Percentiles rank a stretch among this genome's conserved stretches.
Evolutionary conservation across 805 yeast genomes (phyloP).

Genomic region (Ogataea angusta): DNA sequence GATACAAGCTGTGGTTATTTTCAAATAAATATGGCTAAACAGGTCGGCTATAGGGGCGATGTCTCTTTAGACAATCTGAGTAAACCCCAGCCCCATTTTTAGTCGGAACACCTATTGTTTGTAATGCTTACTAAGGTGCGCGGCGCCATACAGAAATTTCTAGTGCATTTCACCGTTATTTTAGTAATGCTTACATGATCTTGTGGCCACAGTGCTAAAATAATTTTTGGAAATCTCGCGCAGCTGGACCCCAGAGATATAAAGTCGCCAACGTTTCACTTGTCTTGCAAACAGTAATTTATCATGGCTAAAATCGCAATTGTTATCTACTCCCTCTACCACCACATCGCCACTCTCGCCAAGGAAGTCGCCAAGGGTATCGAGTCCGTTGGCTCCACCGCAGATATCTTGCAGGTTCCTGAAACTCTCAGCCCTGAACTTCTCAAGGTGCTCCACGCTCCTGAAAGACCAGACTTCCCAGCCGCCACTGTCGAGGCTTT

Average conservation of each 20-base stretch:
- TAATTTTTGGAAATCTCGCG: background rate
- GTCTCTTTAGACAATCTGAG: conserved; percentile 1
- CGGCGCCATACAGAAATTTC: conserved; percentile 2
- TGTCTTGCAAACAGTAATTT: background rate
- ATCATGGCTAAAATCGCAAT: conserved; percentile 32
- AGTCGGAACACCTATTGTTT: background rate
- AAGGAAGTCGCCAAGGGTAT: conserved; percentile 67
- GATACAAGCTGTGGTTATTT: background rate
- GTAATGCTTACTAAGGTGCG: conserved; percentile 5
- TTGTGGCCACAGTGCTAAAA: background rate
- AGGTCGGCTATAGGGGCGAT: background rate
- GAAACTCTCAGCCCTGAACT: conserved; percentile 68
- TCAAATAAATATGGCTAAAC: background rate
- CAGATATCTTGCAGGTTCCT: conserved; percentile 69
- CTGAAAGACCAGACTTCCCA: conserved; percentile 63
- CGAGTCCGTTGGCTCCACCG: conserved; percentile 63
- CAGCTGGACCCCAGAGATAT: background rate
- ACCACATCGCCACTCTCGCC: conserved; percentile 72
- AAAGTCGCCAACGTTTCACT: background rate
- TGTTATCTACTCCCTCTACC: conserved; percentile 71
- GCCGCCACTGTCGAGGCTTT: conserved; percentile 61
- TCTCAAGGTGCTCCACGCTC: conserved; percentile 56
- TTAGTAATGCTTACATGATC: conserved; percentile 6
- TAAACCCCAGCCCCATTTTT: background rate
- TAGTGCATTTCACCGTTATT: background rate